These are phyloP conservation scores for Microascus cirrosus DNA, from an alignment of 2,329 filamentous ascomycete species.

Conservation along the genomic window DNA sequence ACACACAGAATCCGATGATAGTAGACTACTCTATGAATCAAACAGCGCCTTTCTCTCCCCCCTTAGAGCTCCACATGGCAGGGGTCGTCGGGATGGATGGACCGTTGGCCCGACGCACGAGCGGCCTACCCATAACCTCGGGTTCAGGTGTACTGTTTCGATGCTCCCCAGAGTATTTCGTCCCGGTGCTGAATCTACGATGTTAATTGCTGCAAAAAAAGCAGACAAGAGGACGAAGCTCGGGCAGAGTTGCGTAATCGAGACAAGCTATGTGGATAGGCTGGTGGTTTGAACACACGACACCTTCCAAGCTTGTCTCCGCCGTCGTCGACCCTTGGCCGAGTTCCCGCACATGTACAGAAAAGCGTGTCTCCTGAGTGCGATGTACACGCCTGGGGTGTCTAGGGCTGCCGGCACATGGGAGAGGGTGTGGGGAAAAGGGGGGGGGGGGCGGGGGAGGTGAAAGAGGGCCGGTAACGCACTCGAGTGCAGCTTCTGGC, in stretches of 20 bases:
- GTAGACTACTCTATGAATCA: too few relatives aligned
- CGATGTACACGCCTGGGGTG: neutral
- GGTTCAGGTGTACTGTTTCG: neutral
- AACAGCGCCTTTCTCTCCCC: too few relatives aligned
- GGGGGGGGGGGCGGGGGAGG: too few relatives aligned
- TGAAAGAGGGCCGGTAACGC: neutral
- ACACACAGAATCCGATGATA: too few relatives aligned
- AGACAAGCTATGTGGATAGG: neutral
- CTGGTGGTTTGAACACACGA: neutral
- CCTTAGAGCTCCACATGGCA: neutral
- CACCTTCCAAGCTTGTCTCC: neutral
- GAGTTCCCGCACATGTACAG: too few relatives aligned
- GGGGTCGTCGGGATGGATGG: neutral
- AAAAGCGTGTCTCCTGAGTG: neutral
- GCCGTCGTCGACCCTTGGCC: too few relatives aligned
- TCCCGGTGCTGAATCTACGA: neutral
- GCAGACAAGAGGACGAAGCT: neutral
- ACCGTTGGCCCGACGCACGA: neutral
- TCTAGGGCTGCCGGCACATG: neutral
- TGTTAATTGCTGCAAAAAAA: neutral
- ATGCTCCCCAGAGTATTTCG: neutral
- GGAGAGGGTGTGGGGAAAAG: neutral
- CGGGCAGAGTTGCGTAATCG: neutral
- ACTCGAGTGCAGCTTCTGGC: neutral
- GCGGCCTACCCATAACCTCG: neutral